Evolutionary conservation across 805 yeast genomes (phyloP).

Genomic region (Huiozyma sinensis): DNA sequence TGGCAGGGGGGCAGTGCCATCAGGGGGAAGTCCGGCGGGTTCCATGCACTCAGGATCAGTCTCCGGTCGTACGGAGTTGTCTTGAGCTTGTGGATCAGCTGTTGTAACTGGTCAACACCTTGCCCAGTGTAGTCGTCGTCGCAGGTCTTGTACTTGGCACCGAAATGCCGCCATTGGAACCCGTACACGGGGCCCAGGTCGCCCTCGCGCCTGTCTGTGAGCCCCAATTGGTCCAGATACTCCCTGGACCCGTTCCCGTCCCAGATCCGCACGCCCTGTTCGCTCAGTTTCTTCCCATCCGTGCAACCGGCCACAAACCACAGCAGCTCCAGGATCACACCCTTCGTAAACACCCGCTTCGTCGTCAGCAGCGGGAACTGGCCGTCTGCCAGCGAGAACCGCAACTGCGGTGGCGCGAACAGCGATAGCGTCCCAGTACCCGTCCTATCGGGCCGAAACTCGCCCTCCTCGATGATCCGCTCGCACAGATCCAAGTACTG

Average conservation of each 20-base stretch:
- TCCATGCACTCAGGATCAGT: conserved; percentile 95
- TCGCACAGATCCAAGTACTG: conserved; percentile 78
- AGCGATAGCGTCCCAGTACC: conserved; percentile 91
- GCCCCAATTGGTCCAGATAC: conserved; percentile 74
- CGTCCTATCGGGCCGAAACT: conserved; percentile 87
- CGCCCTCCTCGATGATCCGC: conserved; percentile 73
- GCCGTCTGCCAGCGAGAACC: conserved; percentile 66
- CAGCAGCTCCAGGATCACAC: conserved; percentile 75
- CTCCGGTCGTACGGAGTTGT: conserved; percentile 91
- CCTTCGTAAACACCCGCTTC: conserved; percentile 81
- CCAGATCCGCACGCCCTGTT: conserved; percentile 93
- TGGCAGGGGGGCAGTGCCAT: conserved; percentile 99
- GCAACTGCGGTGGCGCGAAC: conserved; percentile 92
- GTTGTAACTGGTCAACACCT: conserved; percentile 84
- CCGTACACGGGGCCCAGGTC: conserved; percentile 98
- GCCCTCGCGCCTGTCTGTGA: conserved; percentile 73
- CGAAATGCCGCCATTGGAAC: conserved; percentile 98
- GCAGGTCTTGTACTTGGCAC: conserved; percentile 82
- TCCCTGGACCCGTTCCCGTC: conserved; percentile 97
- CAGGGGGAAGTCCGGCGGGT: conserved; percentile 83
- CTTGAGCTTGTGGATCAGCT: conserved; percentile 68
- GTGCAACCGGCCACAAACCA: conserved; percentile 93
- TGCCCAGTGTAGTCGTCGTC: conserved; percentile 77
- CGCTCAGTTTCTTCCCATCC: conserved; percentile 68
- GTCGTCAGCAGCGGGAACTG: conserved; percentile 85